Percentiles rank a stretch among this genome's conserved stretches.
These are phyloP conservation scores for Byssothecium circinans DNA, from an alignment of 2,329 filamentous ascomycete genomes.

Conservation along the genomic window DNA sequence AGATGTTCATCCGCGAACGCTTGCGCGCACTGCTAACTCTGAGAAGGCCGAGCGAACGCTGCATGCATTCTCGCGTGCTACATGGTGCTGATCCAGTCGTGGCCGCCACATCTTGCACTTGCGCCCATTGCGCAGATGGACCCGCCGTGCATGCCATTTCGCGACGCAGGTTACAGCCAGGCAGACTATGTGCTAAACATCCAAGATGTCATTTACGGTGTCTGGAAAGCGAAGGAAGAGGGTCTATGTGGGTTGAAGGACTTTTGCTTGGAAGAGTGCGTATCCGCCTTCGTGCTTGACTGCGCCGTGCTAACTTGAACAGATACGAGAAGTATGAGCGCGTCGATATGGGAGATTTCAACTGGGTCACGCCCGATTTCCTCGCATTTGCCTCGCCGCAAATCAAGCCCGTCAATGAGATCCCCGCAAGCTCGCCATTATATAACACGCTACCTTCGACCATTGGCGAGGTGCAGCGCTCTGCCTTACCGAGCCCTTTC, in stretches of 20 bases:
- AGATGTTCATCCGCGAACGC: conserved; percentile 60
- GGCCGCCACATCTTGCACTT: conserved; percentile 93
- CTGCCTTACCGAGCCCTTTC: conserved; percentile 79
- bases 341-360: conserved; percentile 98
- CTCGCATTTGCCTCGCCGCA: conserved; percentile 96
- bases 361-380: conserved; percentile 96
- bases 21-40: conserved; percentile 19
- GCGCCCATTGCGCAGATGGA: conserved; percentile 96
- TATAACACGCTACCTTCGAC: conserved; percentile 76
- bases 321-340: conserved; percentile 91
- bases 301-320: conserved; percentile 19
- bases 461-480: conserved; percentile 69
- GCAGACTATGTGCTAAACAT: conserved; percentile 95
- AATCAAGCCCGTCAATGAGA: conserved; percentile 71
- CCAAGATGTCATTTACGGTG: conserved; percentile 96
- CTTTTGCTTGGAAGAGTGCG: conserved; percentile 87
- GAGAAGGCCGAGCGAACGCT: conserved; percentile 80
- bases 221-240: conserved; percentile 98
- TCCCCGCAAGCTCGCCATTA: conserved; percentile 71
- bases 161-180: conserved; percentile 97
- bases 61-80: conserved; percentile 95
- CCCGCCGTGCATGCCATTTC: conserved; percentile 97
- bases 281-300: conserved; percentile 7
- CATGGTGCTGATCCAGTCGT: conserved; percentile 97
- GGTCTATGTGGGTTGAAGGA: conserved; percentile 87